Base-by-base conservation (phyloP, 1,284 basidiomycete genomes). In the Cutaneotrichosporon curvatum region DNA sequence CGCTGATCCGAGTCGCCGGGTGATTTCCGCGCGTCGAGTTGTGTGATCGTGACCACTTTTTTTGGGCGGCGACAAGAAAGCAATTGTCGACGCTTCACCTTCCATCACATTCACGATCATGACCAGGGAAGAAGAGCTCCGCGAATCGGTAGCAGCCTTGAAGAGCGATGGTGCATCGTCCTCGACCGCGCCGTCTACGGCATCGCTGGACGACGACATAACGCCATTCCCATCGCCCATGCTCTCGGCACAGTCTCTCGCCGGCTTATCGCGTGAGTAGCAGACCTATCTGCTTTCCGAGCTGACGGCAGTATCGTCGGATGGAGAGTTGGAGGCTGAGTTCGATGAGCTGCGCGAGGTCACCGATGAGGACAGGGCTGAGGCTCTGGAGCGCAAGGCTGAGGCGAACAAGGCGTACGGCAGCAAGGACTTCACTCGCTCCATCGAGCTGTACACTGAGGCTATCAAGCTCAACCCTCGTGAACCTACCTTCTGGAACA, bases 401-500 rank as follows among this genome's bases (percentile, higher is more conserved):
- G 77, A 84, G 56, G 91, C 90, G 11, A 95, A 95, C 74, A 82
- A 83, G 61, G 85, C 87, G 4, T 96, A 94, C 65, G 73, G 75
- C 25, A 74, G 62, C 38, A 79, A 80, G 61, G 76, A 81, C 54
- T 86, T 83, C 60, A 70, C 73, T 22, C 65, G 69, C 21, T 80
- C 81, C n/a, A 84, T 85, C 39, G 75, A 78, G 19, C 71, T 90
- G 35, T 94, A 92, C 67, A 77, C 82, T 1, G 70, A 80, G 45
- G 86, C 89, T 2, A 84, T 91, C 58, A 80, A 82, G 55, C 77
- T 81, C 58, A 88, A 92, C 65, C 86, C 86, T 0, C 62, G 61
- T 42, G 70, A 73, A 18, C 51, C 69, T 20, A 68, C 69, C 16
- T 71, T 72, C 39, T 72, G 67, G 63, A 70, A 68, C 47, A 72